These are phyloP conservation scores for Exophiala sideris DNA, from an alignment of 2,329 filamentous ascomycete species.

Conservation along the genomic window DNA sequence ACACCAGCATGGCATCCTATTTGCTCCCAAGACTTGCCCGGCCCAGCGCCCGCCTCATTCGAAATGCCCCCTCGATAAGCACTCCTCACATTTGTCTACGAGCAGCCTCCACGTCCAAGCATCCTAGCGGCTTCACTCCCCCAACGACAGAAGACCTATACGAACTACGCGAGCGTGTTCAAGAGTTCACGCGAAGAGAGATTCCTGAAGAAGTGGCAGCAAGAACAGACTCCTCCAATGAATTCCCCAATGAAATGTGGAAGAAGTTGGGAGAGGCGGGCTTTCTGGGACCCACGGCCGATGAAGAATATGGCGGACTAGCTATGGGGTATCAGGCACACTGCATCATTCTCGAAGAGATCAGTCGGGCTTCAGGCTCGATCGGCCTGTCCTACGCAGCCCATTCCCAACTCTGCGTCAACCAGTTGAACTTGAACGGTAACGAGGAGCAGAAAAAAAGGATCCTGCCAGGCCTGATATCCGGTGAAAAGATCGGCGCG, in stretches of 20 bases:
- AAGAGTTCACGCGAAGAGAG: slow-evolving; percentile 86
- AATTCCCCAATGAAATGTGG: slow-evolving; percentile 91
- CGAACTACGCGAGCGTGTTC: slow-evolving; percentile 78
- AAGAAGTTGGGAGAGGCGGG: slow-evolving; percentile 85
- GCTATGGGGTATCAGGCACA: slow-evolving; percentile 96
- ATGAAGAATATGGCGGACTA: slow-evolving; percentile 85
- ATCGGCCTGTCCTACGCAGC: slow-evolving; percentile 92
- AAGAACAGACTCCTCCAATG: slow-evolving; percentile 78
- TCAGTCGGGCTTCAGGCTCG: slow-evolving; percentile 75
- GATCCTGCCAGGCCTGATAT: slow-evolving; percentile 76
- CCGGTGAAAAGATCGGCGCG: slow-evolving; percentile 77
- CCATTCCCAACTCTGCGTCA: slow-evolving; percentile 93
- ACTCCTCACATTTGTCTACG: slow-evolving; percentile 3
- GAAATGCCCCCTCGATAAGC: neutral
- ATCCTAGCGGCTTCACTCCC: slow-evolving; percentile 61
- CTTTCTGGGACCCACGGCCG: slow-evolving; percentile 87
- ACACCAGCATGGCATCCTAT: slow-evolving; percentile 9
- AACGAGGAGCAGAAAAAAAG: slow-evolving; percentile 71
- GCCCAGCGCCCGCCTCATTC: slow-evolving; percentile 4
- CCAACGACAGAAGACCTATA: slow-evolving; percentile 70
- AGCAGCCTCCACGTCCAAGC: slow-evolving; percentile 58
- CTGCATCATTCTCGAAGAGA: slow-evolving; percentile 91
- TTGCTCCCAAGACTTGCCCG: slow-evolving; percentile 8
- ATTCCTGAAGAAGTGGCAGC: slow-evolving; percentile 80
- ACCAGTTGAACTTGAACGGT: slow-evolving; percentile 91